Percentiles rank a stretch among this genome's conserved stretches.
Evolutionary conservation across 2,329 filamentous ascomycete genomes (phyloP).

Genomic region (Penicillium sp.): DNA sequence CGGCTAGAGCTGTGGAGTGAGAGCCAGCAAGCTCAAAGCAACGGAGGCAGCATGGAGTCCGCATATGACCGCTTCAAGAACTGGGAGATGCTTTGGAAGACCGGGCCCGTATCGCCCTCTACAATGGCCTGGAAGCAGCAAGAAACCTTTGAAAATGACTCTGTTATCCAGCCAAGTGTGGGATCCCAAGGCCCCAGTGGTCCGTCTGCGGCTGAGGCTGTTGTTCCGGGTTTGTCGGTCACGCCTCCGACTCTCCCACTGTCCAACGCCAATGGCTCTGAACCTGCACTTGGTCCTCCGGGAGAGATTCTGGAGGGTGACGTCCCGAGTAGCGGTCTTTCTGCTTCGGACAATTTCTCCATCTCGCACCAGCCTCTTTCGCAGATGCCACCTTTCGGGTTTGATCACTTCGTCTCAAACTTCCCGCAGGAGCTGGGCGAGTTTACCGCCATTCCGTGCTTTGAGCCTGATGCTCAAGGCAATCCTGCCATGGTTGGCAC

Average conservation of each 20-base stretch:
- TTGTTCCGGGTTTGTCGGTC: conserved; percentile 24
- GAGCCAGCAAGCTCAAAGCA: conserved; percentile 29
- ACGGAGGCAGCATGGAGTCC: conserved; percentile 42
- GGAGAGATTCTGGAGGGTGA: conserved; percentile 22
- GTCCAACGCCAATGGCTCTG: conserved; percentile 4
- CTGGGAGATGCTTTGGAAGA: conserved; percentile 53
- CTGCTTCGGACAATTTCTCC: conserved; percentile 28
- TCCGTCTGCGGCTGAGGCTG: conserved; percentile 9
- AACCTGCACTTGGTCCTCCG: conserved; percentile 4
- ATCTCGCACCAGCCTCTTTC: conserved; percentile 30
- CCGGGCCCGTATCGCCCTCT: conserved; percentile 36
- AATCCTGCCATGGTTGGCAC: conserved; percentile 16
- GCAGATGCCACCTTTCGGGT: conserved; percentile 35
- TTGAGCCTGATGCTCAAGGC: conserved; percentile 34
- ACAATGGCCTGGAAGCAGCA: conserved; percentile 28
- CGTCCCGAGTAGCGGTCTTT: conserved; percentile 21
- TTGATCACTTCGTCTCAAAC: conserved; percentile 42
- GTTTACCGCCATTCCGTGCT: conserved; percentile 42
- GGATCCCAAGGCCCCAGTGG: conserved; percentile 8
- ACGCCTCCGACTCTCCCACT: conserved; percentile 15
- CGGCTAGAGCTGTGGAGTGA: conserved; percentile 48
- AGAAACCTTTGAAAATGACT: conserved; percentile 14
- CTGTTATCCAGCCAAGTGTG: conserved; percentile 9
- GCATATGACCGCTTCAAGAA: conserved; percentile 54
- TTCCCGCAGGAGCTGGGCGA: conserved; percentile 42